Evolutionary conservation across 2,329 filamentous ascomycete genomes (phyloP), one percentile per base, ranked within the genome.

Genomic region (Lecanosticta acicola): DNA sequence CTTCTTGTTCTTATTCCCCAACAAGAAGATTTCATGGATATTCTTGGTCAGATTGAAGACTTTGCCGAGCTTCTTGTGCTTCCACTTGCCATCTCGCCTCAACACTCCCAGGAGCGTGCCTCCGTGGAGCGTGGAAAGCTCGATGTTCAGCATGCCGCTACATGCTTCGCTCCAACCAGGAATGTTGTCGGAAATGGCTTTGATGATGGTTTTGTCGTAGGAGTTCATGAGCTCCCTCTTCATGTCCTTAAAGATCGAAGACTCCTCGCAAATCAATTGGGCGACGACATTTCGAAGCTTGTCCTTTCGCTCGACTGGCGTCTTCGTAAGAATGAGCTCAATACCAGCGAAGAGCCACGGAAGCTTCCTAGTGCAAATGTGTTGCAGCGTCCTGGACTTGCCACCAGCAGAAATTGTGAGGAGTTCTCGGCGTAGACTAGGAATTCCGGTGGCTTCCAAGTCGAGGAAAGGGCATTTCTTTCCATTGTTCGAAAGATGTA

Each of bases 281-380:
- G 5, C 40, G 4, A 57, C 40, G 9, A 49, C 8, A 18, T 41
- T 46, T 7, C 41, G 37, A 3, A 55, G 34, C 4, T 50, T 44
- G 8, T 32, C 14, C 32, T 50, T 54, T 26, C 53, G 24, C 42
- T 51, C 54, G 8, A 50, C 32, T 14, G 36, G 32, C 8, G 46
- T 32, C 37, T 54, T 48, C 16, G 38, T 50, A 2, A 56, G 44
- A 17, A 53, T 48, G 10, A 47, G 42, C 8, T 40, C 17, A 17
- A 53, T 43, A 7, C 46, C 45, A 17, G 38, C 41, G 26, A 56
- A 41, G n/a, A 49, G 39, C 35, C 34, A 32, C 1, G 51, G 54
- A 2, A 54, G 42, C 2, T 16, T n/a, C 32, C 18, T 33, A 1
- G 13, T 40, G 11, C 32, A 39, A 16, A 50, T 39, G 7, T 43